A percentile compares a stretch with the other conserved stretches of the same genome.
Evolutionary conservation across 768 basidiomycete genomes (phyloP).

Genomic region (Sporobolomyces roseus): DNA sequence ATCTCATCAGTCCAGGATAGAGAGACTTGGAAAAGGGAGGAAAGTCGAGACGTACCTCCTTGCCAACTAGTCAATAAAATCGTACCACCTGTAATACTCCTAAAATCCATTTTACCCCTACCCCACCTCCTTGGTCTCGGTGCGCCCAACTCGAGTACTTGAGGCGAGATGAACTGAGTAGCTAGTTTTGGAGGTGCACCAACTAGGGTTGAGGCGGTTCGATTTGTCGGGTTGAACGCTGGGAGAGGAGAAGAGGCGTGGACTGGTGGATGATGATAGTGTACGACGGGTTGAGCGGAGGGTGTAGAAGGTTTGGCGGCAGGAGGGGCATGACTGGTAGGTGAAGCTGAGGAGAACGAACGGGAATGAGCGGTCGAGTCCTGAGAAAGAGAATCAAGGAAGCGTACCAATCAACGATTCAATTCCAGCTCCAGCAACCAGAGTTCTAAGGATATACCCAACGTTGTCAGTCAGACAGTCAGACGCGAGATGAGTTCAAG

Average conservation of each 20-base stretch:
- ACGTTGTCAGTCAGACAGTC: not conserved
- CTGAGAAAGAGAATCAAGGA: not conserved
- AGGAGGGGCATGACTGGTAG: not conserved
- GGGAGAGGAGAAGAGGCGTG: not conserved
- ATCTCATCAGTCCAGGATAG: not conserved
- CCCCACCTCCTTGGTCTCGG: conserved; percentile 33
- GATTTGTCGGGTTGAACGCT: not conserved
- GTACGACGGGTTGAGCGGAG: not conserved
- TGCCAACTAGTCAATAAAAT: conserved; percentile 21
- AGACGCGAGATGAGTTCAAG: not conserved
- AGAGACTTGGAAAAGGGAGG: not conserved
- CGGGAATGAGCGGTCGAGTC: not conserved
- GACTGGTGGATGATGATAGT: not conserved
- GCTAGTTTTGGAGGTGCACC: conserved; percentile 24
- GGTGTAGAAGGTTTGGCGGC: not conserved
- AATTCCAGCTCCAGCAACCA: conserved; percentile 28
- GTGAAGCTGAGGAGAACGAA: not conserved
- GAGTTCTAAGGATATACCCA: conserved; percentile 12
- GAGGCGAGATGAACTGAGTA: conserved; percentile 15
- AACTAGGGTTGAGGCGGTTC: not conserved
- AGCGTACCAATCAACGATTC: conserved; percentile 4
- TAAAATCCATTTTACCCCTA: conserved; percentile 7
- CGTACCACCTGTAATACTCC: conserved; percentile 2
- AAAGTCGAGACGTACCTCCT: conserved; percentile 10
- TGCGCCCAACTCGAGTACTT: conserved; percentile 13